A percentile compares a stretch with the other conserved stretches of the same genome.
Conservation (phyloP, 2,329 filamentous ascomycete genomes). For the Acrodontium crateriforme region DNA sequence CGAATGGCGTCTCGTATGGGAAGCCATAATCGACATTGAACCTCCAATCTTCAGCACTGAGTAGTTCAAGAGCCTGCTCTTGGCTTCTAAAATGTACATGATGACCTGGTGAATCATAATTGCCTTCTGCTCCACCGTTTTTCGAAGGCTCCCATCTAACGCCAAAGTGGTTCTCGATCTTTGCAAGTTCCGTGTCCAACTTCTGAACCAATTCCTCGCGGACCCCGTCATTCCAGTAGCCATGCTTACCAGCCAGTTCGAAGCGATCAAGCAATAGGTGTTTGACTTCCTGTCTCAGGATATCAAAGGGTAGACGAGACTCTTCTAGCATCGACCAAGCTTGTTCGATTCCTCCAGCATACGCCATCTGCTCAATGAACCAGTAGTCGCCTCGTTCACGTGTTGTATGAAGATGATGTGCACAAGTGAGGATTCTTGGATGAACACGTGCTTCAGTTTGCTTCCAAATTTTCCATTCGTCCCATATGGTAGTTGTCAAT, state of each 20-base stretch:
- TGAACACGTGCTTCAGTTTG: slow-evolving; percentile 7
- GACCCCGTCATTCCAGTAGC: slow-evolving; percentile 16
- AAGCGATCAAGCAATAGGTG: slow-evolving; percentile 14
- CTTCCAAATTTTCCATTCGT: slow-evolving; percentile 23
- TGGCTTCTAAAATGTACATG: slow-evolving; percentile 15
- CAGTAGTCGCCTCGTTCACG: slow-evolving; percentile 19
- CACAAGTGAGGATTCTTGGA: slow-evolving; percentile 8
- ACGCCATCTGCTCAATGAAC: slow-evolving; percentile 22
- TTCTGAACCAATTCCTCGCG: slow-evolving; percentile 15
- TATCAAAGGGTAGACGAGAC: slow-evolving; percentile 10
- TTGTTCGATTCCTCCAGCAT: slow-evolving; percentile 14
- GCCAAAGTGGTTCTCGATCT: slow-evolving; percentile 20
- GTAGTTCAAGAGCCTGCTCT: slow-evolving; percentile 16
- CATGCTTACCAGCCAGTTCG: slow-evolving; percentile 12
- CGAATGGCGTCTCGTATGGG: slow-evolving; percentile 7
- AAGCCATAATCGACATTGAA: slow-evolving; percentile 17
- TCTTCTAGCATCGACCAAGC: slow-evolving; percentile 20
- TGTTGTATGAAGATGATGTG: slow-evolving; percentile 8
- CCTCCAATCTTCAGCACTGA: slow-evolving; percentile 13
- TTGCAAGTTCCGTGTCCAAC: slow-evolving; percentile 16
- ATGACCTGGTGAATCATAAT: slow-evolving; percentile 10
- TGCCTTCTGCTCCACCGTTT: too few relatives aligned
- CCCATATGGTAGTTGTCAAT: slow-evolving; percentile 17
- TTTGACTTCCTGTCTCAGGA: slow-evolving; percentile 10
- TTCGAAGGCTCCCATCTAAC: slow-evolving; percentile 16